A percentile compares a stretch with the other conserved stretches of the same genome.
Conservation (phyloP, 441 rosid genomes). For the Euphorbia corollata region DNA sequence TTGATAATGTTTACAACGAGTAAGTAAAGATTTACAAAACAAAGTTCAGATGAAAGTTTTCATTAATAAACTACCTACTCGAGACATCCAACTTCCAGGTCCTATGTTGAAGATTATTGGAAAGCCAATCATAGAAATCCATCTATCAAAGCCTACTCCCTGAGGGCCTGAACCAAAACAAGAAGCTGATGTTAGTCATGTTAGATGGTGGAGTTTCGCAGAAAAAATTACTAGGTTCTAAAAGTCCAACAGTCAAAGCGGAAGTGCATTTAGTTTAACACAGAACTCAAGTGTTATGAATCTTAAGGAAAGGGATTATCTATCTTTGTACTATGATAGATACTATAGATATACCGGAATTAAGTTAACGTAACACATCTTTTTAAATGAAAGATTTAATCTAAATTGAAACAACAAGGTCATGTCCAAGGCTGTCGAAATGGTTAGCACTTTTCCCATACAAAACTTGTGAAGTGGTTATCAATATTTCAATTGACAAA, state of each 20-base stretch:
- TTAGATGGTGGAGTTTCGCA: conserved; percentile 3
- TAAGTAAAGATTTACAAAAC: conserved; percentile 7
- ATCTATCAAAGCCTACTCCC: conserved; percentile 14
- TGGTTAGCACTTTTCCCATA: background rate
- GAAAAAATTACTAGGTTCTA: background rate
- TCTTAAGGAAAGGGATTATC: background rate
- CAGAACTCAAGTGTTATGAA: background rate
- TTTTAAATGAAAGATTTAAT: background rate
- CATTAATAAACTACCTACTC: conserved; percentile 13
- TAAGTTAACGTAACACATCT: background rate
- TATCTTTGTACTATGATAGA: too few relatives aligned
- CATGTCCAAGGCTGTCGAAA: background rate
- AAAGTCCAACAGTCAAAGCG: background rate
- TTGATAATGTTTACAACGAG: conserved; percentile 9
- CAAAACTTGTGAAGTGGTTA: background rate
- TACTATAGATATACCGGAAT: background rate
- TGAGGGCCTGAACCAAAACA: conserved; percentile 18
- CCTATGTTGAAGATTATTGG: conserved; percentile 14
- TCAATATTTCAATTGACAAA: background rate
- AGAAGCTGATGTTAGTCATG: conserved; percentile 12
- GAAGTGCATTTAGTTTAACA: background rate
- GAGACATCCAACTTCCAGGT: conserved; percentile 18
- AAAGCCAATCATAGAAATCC: conserved; percentile 12
- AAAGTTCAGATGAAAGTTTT: conserved; percentile 20
- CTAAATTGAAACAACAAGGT: background rate